Base-by-base conservation (phyloP, 31 red algal genomes). In the Asparagopsis taxiformis region DNA sequence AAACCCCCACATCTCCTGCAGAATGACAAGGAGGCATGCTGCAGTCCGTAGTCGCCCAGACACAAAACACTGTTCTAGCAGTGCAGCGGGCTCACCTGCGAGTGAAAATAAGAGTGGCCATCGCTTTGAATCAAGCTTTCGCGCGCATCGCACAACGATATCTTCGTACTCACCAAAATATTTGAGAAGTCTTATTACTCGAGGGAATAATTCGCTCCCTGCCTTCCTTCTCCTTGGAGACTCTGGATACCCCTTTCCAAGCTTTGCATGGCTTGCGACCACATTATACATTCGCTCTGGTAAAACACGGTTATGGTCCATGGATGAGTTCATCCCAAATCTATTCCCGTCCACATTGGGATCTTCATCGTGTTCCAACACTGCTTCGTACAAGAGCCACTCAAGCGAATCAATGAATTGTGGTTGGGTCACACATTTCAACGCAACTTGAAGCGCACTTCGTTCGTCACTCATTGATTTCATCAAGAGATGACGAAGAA, bases 121-220 rank as follows among this genome's bases (percentile, higher is more conserved):
- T 66, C 88, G 64, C 39, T 87, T 91, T 17, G 81, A 73, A 64
- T 98, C 95, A 36, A 94, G 77, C 61, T 98, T 98, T 59, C 95
- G 56, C 21, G 95, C 90, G 74, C 95, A 98, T 26, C 91, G 66
- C 34, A 98, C 95, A 59, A 98, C 90, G 2, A 98, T 74, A 59
- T 98, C 95, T 57, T 98, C 95, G 74, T 98, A 98, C 58, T 98
- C 95, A 13, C 95, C 95, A 80, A 98, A 98, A 49, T 94, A 91
- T 49, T 79, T 78, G 50, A 94, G 59, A n/a, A 98, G 65, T 13
- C 62, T 56, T 65, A 98, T 81, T 30, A 93, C 81, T 3, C 81
- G 70, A 21, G 83, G 70, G 60, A 94, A 93, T n/a, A 93, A 49
- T 9, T 77, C 75, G 33, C 75, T 58, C 28, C 75, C 87, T 9